These are phyloP conservation scores for Cercospora citrullina DNA, from an alignment of 2,329 filamentous ascomycete genomes.

Conservation along the genomic window DNA sequence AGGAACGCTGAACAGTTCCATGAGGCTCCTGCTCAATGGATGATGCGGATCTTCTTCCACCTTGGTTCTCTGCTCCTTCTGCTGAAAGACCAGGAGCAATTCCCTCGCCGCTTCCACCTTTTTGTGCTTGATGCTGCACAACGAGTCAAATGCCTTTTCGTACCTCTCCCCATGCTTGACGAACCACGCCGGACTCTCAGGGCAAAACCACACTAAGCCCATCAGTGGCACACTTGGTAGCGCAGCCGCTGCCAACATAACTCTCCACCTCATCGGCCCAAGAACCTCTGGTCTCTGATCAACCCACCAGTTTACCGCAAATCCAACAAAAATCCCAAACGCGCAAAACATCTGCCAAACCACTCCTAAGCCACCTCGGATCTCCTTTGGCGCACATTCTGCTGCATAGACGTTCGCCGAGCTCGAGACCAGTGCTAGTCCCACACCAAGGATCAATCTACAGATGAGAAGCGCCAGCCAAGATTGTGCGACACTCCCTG, in stretches of 20 bases:
- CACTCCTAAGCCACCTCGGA: not conserved
- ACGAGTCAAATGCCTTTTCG: not conserved
- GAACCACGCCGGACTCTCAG: not conserved
- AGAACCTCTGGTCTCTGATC: not conserved
- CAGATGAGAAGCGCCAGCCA: not conserved
- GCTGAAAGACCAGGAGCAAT: not conserved
- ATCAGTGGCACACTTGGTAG: not conserved
- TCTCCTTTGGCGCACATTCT: not conserved
- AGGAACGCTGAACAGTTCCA: slow-evolving; percentile 39
- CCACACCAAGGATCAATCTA: not conserved
- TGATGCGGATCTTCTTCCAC: not conserved
- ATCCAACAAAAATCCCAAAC: not conserved
- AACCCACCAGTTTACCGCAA: not conserved
- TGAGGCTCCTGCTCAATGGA: not conserved
- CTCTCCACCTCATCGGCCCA: not conserved
- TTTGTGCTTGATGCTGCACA: not conserved
- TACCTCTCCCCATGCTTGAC: not conserved
- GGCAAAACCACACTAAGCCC: not conserved
- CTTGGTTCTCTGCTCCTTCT: not conserved
- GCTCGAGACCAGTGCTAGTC: not conserved
- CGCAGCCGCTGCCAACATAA: not conserved
- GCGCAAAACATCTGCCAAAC: not conserved
- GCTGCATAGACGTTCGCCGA: not conserved
- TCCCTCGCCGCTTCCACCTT: not conserved
- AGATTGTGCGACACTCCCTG: not conserved